A percentile compares a stretch with the other conserved stretches of the same genome.
These are phyloP conservation scores for Termitomyces eurrhizus DNA, from an alignment of 768 basidiomycete species.

Conservation along the genomic window DNA sequence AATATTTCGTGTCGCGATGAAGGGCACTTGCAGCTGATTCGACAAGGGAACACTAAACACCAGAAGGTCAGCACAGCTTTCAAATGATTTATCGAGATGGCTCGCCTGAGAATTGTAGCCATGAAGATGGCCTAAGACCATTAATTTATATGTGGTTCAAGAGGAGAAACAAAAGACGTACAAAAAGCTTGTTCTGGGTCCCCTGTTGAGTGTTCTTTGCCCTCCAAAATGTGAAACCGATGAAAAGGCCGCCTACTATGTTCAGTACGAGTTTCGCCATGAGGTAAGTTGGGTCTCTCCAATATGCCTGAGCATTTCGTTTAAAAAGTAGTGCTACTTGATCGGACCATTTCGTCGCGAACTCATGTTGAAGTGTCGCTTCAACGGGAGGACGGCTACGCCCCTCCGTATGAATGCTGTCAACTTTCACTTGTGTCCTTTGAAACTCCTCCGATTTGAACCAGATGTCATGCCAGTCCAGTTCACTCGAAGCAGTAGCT, in stretches of 20 bases:
- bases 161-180: slow-evolving; percentile 25
- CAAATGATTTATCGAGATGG: not conserved
- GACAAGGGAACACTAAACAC: slow-evolving; percentile 42
- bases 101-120: slow-evolving; percentile 40
- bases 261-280: slow-evolving; percentile 57
- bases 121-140: slow-evolving; percentile 47
- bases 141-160: slow-evolving; percentile 2
- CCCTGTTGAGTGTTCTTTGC: slow-evolving; percentile 51
- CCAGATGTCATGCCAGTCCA: slow-evolving; percentile 64
- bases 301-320: slow-evolving; percentile 44
- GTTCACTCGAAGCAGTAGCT: slow-evolving; percentile 48
- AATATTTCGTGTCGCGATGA: slow-evolving; percentile 52
- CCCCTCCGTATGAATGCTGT: slow-evolving; percentile 47
- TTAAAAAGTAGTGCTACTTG: slow-evolving; percentile 41
- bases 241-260: slow-evolving; percentile 50
- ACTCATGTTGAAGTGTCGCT: slow-evolving; percentile 36
- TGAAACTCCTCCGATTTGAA: slow-evolving; percentile 40
- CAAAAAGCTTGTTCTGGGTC: slow-evolving; percentile 65
- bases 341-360: slow-evolving; percentile 49
- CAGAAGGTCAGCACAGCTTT: slow-evolving; percentile 4
- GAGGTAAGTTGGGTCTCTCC: slow-evolving; percentile 57
- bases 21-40: slow-evolving; percentile 62
- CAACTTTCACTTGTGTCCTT: slow-evolving; percentile 35
- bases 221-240: slow-evolving; percentile 62
- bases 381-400: slow-evolving; percentile 32